A percentile compares a stretch with the other conserved stretches of the same genome.
These are phyloP conservation scores for Epichloe brachyelytri DNA, from an alignment of 2,329 filamentous ascomycete genomes.

Conservation along the genomic window DNA sequence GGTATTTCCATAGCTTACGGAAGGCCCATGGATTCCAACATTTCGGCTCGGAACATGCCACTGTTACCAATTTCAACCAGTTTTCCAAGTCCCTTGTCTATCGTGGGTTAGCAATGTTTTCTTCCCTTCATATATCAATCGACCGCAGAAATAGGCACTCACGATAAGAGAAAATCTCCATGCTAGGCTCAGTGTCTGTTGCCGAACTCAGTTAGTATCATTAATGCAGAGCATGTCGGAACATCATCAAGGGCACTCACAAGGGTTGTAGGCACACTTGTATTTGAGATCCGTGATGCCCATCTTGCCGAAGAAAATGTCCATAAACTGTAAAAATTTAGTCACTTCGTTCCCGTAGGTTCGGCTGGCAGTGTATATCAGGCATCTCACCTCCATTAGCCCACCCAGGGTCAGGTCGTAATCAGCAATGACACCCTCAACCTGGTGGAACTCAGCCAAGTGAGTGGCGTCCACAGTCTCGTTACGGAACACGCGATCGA, in stretches of 20 bases:
- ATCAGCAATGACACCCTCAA: constrained; percentile 96
- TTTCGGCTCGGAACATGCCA: constrained; percentile 97
- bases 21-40: constrained; percentile 89
- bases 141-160: neutral
- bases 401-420: constrained; percentile 87
- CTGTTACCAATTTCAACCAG: constrained; percentile 97
- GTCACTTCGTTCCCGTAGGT: neutral
- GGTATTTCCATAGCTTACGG: constrained; percentile 28
- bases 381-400: constrained; percentile 48
- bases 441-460: constrained; percentile 95
- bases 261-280: constrained; percentile 58
- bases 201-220: constrained; percentile 58
- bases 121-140: neutral
- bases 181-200: constrained; percentile 71
- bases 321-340: constrained; percentile 51
- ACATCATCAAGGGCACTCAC: constrained; percentile 1
- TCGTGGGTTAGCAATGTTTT: neutral
- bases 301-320: constrained; percentile 94
- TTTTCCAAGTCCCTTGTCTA: constrained; percentile 67
- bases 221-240: neutral
- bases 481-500: constrained; percentile 96
- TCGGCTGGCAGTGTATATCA: neutral
- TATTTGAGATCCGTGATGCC: constrained; percentile 75
- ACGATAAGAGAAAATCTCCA: constrained; percentile 94
- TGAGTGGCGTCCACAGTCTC: constrained; percentile 96